Conservation (phyloP, 2,329 filamentous ascomycete genomes). For the Pseudopithomyces maydicus region DNA sequence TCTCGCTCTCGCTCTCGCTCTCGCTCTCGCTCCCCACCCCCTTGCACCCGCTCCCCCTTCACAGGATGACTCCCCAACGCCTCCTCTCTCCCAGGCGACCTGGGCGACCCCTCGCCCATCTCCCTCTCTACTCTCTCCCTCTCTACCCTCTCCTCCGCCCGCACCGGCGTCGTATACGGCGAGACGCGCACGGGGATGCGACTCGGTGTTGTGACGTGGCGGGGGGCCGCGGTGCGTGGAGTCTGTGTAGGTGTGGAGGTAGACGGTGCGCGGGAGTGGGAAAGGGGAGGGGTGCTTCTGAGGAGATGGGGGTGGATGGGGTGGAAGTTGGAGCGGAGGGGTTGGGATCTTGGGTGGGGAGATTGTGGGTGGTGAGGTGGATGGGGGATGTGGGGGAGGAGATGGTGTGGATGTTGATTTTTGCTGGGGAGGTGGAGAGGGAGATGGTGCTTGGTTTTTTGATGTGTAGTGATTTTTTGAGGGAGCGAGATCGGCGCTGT, state of each 20-base stretch:
- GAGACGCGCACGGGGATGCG: background rate
- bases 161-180: background rate
- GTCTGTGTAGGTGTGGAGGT: background rate
- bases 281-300: too few relatives aligned
- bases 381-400: background rate
- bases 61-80: slow-evolving; percentile 10
- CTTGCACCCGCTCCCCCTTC: too few relatives aligned
- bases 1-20: too few relatives aligned
- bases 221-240: background rate
- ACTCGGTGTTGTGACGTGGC: background rate
- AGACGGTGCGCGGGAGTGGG: too few relatives aligned
- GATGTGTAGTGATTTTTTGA: background rate
- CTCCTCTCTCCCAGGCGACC: background rate
- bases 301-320: too few relatives aligned
- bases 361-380: background rate
- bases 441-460: background rate
- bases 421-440: background rate
- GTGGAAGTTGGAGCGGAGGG: background rate
- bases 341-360: background rate
- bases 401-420: background rate
- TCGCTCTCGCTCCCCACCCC: too few relatives aligned
- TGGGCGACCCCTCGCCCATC: too few relatives aligned
- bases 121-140: background rate
- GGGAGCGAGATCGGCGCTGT: background rate
- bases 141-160: background rate